phyloP scores from a whole-genome alignment of 148 eudicot species.

The Dianthus caryophyllus region DNA sequence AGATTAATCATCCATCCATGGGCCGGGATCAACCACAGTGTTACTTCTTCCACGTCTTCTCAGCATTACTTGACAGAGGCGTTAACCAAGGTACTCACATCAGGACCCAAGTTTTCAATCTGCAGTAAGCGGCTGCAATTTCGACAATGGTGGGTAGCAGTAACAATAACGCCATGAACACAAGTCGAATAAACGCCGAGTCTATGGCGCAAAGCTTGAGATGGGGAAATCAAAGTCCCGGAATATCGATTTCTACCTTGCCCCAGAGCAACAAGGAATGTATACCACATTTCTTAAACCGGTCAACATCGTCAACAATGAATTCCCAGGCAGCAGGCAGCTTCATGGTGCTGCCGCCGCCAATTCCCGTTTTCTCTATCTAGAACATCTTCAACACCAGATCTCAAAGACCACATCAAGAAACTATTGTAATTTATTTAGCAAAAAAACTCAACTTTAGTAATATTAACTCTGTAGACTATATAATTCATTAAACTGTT shows the following conservation, averaged over 20 bases:
- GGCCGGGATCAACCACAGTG: constrained; percentile 29
- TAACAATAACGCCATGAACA: constrained; percentile 7
- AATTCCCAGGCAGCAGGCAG: constrained; percentile 23
- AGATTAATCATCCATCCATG: constrained; percentile 18
- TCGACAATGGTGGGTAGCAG: constrained; percentile 53
- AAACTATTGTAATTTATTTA: constrained; percentile 6
- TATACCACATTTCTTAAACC: constrained; percentile 22
- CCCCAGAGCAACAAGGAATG: constrained; percentile 8
- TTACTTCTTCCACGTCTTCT: constrained; percentile 30
- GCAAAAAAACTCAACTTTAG: not conserved
- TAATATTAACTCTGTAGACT: not conserved
- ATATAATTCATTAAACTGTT: not conserved
- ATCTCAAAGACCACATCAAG: constrained; percentile 20
- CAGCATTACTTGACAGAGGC: constrained; percentile 63
- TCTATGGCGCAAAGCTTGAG: constrained; percentile 11
- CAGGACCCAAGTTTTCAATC: constrained; percentile 71
- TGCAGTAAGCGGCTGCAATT: constrained; percentile 60
- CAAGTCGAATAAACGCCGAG: constrained; percentile 2
- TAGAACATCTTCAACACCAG: constrained; percentile 26
- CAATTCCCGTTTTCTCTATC: constrained; percentile 37
- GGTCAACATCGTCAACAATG: constrained; percentile 19
- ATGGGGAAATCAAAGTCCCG: constrained; percentile 19
- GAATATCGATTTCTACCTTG: constrained; percentile 12
- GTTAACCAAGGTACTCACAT: constrained; percentile 57
- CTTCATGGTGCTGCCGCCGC: constrained; percentile 28